Base-by-base conservation (phyloP, 305 asterid species). In the Fraxinus greggii region DNA sequence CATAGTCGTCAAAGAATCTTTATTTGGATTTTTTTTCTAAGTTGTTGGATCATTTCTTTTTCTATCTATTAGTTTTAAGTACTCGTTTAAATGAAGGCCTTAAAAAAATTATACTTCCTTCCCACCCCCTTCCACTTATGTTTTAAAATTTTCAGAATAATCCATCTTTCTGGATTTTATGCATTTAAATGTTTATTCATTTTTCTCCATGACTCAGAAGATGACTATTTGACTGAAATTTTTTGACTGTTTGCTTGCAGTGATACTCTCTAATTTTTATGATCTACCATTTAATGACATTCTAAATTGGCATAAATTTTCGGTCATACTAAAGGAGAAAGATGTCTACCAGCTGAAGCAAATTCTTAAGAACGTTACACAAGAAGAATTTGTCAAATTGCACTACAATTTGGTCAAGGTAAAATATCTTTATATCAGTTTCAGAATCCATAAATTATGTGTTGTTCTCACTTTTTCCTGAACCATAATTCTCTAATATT, bases 371-470 rank as follows among this genome's bases (percentile, higher is more conserved):
- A 91, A 88, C 56, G 90, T 88, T 48, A 84, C 96, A 13, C 95
- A 91, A 84, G 93, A 84, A 81, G 91, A 93, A 82, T 95, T 95
- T 78, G 93, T 89, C 70, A 63, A 87, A 78, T 76, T 96, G 91
- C 98, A 96, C 83, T 86, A 92, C 86, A 96, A 94, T 90, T 89
- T 94, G 86, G 95, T 94, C 80, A 91, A 96, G 97, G 99, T 96
- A 88, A 88, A 73, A 80, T 33, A 31, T 79, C 36, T 73, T 80
- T 59, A 8, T 15, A 17, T 51, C 33, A n/a, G 72, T 24, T 0
- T 59, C 7, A 36, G 42, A 36, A 36, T 7, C 42, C 42, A 36
- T 36, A 36, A 7, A 36, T 36, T 36, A 36, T 36, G 12, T 36
- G 42, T 7, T 36, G 42, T 1, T 7, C 7, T 61, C 70, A 61